Conservation (phyloP, 306 rosid genomes). For the Begonia peltatifolia region DNA sequence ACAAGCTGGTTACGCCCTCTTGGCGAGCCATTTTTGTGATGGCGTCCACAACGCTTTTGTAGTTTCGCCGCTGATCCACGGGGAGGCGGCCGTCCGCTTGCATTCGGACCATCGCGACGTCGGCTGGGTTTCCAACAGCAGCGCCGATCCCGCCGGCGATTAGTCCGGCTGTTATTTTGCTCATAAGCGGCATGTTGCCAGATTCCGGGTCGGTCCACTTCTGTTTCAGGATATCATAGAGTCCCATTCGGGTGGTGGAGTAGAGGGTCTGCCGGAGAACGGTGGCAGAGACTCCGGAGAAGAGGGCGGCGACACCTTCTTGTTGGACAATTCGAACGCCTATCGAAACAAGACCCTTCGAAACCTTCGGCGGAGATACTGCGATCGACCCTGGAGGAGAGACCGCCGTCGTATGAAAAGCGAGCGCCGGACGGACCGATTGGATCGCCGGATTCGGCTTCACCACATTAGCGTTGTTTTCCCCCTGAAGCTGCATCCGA, state of each 20-base stretch:
- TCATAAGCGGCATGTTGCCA: not conserved
- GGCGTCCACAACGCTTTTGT: conserved; percentile 9
- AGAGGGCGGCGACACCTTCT: conserved; percentile 5
- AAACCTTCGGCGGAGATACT: not conserved
- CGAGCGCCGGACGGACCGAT: not conserved
- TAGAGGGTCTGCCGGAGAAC: conserved; percentile 7
- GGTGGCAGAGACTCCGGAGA: conserved; percentile 12
- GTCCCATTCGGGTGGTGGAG: conserved; percentile 14
- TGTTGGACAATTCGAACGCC: conserved; percentile 1
- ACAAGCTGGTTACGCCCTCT: conserved; percentile 2
- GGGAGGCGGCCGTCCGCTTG: conserved; percentile 9
- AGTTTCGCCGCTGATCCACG: conserved; percentile 4
- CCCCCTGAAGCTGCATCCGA: conserved; percentile 13
- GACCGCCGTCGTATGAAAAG: not conserved
- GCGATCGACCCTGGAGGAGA: not conserved
- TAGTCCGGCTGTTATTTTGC: conserved; percentile 7
- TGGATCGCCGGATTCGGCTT: not conserved
- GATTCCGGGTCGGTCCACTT: conserved; percentile 3
- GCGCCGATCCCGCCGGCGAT: conserved; percentile 3
- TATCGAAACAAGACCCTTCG: conserved; percentile 1
- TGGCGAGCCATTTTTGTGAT: conserved; percentile 6
- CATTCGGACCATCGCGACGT: conserved; percentile 13
- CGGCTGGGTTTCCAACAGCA: conserved; percentile 6
- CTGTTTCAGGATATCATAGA: conserved; percentile 5
- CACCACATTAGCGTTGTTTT: not conserved